Conservation (phyloP, 768 basidiomycete genomes). For the Hebeloma cylindrosporum region DNA sequence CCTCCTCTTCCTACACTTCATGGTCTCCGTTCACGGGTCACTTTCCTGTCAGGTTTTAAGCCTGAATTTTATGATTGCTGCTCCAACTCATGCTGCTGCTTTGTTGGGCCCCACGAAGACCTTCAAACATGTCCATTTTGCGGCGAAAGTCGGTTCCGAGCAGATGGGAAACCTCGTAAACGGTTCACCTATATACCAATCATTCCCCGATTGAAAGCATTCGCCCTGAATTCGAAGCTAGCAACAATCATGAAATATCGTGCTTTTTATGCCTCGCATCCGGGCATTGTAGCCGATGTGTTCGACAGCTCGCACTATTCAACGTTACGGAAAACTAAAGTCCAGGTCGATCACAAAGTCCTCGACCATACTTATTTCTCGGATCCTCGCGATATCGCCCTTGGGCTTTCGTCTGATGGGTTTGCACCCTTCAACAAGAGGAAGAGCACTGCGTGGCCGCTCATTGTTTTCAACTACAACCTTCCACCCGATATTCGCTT, state of each 20-base stretch:
- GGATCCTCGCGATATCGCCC: constrained; percentile 38
- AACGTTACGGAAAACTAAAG: constrained; percentile 17
- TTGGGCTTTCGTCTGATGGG: constrained; percentile 42
- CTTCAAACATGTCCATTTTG: constrained; percentile 32
- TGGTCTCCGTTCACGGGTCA: constrained; percentile 11
- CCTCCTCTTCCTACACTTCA: constrained; percentile 19
- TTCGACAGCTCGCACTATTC: constrained; percentile 36
- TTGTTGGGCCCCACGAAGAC: constrained; percentile 22
- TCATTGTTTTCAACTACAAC: constrained; percentile 40
- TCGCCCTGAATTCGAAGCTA: constrained; percentile 19
- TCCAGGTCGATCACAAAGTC: constrained; percentile 19
- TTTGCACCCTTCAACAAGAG: constrained; percentile 37
- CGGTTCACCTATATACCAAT: constrained; percentile 37
- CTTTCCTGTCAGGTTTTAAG: constrained; percentile 30
- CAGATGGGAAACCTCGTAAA: constrained; percentile 22
- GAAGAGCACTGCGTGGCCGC: constrained; percentile 37
- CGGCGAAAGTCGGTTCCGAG: constrained; percentile 13
- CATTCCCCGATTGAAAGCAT: constrained; percentile 24
- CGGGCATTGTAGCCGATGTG: constrained; percentile 30
- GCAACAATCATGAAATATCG: constrained; percentile 28
- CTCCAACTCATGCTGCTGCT: constrained; percentile 19
- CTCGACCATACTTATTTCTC: constrained; percentile 34
- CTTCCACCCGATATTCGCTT: constrained; percentile 33
- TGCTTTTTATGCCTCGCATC: constrained; percentile 17
- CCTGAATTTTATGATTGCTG: constrained; percentile 27